These are phyloP conservation scores for Nannochloropsis gaditana DNA, from an alignment of 108 stramenopile species.

Conservation along the genomic window DNA sequence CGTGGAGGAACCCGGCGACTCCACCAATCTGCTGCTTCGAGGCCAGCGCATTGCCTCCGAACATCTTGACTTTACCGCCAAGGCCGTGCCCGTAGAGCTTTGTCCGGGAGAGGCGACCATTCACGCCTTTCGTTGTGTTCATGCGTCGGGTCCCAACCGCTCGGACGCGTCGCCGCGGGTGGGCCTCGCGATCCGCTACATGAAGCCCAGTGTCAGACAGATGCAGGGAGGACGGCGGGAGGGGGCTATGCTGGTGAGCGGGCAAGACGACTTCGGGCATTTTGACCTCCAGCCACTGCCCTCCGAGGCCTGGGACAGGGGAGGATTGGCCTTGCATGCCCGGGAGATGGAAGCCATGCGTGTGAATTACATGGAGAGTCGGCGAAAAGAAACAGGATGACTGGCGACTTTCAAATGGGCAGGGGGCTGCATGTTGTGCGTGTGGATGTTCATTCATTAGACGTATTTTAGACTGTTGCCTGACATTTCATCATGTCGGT, in stretches of 20 bases:
- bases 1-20: background rate
- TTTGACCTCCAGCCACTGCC: background rate
- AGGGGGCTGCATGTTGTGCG: too few relatives aligned
- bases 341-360: background rate
- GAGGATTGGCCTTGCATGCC: background rate
- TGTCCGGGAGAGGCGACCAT: background rate
- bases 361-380: background rate
- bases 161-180: background rate
- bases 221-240: background rate
- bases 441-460: too few relatives aligned
- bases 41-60: background rate
- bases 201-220: background rate
- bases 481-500: too few relatives aligned
- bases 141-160: background rate
- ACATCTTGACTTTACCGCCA: background rate
- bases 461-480: too few relatives aligned
- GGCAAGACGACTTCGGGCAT: background rate
- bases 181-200: background rate
- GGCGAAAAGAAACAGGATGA: background rate
- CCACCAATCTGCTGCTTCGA: background rate
- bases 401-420: too few relatives aligned
- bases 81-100: background rate
- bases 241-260: background rate
- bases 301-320: background rate
- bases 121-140: conserved; percentile 1